A percentile compares a stretch with the other conserved stretches of the same genome.
phyloP scores from a whole-genome alignment of 1,284 basidiomycete genomes.

The Hymenochaete sp. region DNA sequence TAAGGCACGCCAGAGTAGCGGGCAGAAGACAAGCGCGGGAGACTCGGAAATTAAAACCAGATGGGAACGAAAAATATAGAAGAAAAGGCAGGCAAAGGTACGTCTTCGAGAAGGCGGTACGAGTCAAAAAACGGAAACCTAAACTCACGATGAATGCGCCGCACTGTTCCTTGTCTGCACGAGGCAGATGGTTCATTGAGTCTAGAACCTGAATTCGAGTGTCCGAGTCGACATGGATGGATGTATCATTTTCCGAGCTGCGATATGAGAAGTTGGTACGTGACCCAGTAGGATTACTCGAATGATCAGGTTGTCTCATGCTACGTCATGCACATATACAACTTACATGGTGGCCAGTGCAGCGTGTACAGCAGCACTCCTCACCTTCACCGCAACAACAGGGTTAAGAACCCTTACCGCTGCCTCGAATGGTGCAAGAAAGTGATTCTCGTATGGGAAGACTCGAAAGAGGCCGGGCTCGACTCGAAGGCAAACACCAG shows the following conservation, averaged over 20 bases:
- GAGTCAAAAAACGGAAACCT: neutral
- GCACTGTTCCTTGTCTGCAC: constrained; percentile 74
- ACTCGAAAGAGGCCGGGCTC: constrained; percentile 52
- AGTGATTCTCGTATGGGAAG: constrained; percentile 56
- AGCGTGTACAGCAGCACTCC: constrained; percentile 73
- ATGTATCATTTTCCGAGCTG: constrained; percentile 14
- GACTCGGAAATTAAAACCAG: too few species aligned
- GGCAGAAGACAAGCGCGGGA: too few species aligned
- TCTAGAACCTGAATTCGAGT: constrained; percentile 63
- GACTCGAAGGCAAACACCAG: constrained; percentile 62
- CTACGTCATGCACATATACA: constrained; percentile 13
- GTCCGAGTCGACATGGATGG: constrained; percentile 26
- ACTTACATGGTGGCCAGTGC: constrained; percentile 62
- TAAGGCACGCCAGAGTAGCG: too few species aligned
- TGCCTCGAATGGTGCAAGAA: constrained; percentile 60
- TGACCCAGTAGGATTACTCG: neutral
- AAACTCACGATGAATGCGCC: constrained; percentile 67
- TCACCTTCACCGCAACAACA: constrained; percentile 71
- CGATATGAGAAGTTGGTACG: constrained; percentile 4
- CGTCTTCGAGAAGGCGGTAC: too few species aligned
- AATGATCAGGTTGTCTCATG: neutral
- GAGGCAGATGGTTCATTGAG: constrained; percentile 50
- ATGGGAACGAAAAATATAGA: too few species aligned
- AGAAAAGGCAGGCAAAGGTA: too few species aligned
- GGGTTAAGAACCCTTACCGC: constrained; percentile 66